These are phyloP conservation scores for Neofusicoccum umdonicola DNA, from an alignment of 2,329 filamentous ascomycete species.

Conservation along the genomic window DNA sequence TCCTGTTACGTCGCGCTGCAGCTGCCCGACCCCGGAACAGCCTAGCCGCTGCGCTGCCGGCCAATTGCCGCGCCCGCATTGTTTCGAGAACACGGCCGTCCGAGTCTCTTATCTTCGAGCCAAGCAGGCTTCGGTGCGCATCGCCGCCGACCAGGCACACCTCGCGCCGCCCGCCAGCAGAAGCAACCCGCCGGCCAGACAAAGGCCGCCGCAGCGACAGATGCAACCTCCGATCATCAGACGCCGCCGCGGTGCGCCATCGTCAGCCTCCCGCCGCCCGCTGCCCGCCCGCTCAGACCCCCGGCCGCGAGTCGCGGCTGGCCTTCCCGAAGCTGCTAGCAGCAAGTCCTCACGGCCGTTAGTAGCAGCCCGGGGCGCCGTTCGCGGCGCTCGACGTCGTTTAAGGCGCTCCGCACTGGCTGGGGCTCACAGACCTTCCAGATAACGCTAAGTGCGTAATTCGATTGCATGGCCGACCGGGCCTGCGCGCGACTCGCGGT, in stretches of 20 bases:
- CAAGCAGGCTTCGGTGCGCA: constrained; percentile 4
- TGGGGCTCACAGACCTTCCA: constrained; percentile 11
- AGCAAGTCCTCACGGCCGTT: not conserved
- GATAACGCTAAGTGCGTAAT: constrained; percentile 16
- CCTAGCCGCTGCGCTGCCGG: not conserved
- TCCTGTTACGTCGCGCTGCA: constrained; percentile 8
- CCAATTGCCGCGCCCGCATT: constrained; percentile 2
- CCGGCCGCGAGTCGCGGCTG: not conserved
- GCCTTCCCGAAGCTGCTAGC: not conserved
- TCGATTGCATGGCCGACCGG: constrained; percentile 2
- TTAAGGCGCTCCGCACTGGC: constrained; percentile 3
- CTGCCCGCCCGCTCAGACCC: not conserved
- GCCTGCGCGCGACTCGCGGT: constrained; percentile 1
- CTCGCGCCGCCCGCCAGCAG: too few species aligned
- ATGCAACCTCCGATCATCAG: not conserved
- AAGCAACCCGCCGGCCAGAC: too few species aligned
- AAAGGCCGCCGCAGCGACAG: not conserved
- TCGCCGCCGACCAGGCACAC: not conserved
- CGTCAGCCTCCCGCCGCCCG: not conserved
- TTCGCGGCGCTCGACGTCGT: not conserved
- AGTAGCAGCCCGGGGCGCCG: not conserved
- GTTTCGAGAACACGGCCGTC: not conserved
- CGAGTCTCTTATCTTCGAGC: not conserved
- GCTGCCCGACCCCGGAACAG: not conserved
- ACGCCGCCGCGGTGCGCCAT: not conserved